Percentiles rank a stretch among this genome's conserved stretches.
These are phyloP conservation scores for Termitomyces sp. DNA, from an alignment of 768 basidiomycete species.

Conservation along the genomic window DNA sequence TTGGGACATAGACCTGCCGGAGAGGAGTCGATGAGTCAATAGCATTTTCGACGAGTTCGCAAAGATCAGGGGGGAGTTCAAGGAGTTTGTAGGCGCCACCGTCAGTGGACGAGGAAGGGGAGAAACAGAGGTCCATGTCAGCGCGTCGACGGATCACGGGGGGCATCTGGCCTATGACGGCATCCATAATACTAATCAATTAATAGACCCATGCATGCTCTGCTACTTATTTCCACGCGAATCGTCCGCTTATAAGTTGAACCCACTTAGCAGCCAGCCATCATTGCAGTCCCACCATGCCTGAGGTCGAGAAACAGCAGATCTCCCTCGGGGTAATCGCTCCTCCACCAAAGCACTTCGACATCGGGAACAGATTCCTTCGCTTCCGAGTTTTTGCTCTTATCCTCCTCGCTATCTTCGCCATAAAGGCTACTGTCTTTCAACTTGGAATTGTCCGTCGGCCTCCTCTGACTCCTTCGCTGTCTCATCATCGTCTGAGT, in stretches of 20 bases:
- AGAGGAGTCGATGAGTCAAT: conserved; percentile 25
- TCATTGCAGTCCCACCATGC: conserved; percentile 8
- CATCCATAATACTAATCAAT: not conserved
- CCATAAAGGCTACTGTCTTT: conserved; percentile 2
- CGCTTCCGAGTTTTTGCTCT: conserved; percentile 1
- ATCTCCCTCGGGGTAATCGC: conserved; percentile 9
- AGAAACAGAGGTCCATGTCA: conserved; percentile 49
- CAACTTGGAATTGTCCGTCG: not conserved
- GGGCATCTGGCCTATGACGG: not conserved
- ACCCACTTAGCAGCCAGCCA: not conserved
- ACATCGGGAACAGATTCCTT: conserved; percentile 6
- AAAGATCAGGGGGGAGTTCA: conserved; percentile 70
- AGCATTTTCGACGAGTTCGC: conserved; percentile 53
- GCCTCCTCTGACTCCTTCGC: not conserved
- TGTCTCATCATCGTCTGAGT: conserved; percentile 4
- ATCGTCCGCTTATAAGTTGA: not conserved
- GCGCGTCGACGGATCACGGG: not conserved
- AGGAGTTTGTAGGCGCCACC: conserved; percentile 60
- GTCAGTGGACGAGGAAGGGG: conserved; percentile 41
- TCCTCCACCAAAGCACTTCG: not conserved
- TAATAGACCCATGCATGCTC: not conserved
- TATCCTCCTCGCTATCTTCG: conserved; percentile 8
- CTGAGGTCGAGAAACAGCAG: conserved; percentile 7
- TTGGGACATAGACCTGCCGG: conserved; percentile 22
- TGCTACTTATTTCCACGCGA: not conserved